Conservation (phyloP, 1,284 basidiomycete species). For the Entoloma clypeatum region DNA sequence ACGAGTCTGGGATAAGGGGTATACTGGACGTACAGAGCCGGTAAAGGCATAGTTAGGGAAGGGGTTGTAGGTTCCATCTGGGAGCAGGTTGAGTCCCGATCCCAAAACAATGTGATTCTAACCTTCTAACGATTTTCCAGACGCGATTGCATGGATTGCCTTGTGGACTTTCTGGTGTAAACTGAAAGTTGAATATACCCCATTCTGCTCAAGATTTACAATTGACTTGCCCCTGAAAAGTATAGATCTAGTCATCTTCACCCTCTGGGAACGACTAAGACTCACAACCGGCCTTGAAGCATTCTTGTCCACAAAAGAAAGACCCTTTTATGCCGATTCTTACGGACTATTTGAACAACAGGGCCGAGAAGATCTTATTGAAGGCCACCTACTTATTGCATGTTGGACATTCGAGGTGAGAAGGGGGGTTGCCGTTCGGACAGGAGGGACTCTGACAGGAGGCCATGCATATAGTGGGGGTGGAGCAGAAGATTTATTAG, state of each 20-base stretch:
- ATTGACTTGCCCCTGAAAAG: slow-evolving; percentile 21
- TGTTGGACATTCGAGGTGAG: slow-evolving; percentile 76
- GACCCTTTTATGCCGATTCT: slow-evolving; percentile 79
- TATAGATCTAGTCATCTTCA: slow-evolving; percentile 6
- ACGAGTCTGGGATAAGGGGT: slow-evolving; percentile 72
- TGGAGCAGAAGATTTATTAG: slow-evolving; percentile 1
- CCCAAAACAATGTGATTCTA: slow-evolving; percentile 16
- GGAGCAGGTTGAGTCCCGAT: not conserved
- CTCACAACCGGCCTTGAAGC: slow-evolving; percentile 82
- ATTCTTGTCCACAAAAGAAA: slow-evolving; percentile 82
- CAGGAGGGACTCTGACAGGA: slow-evolving; percentile 67
- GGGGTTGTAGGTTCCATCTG: slow-evolving; percentile 73
- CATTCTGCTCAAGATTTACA: not conserved
- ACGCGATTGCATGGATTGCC: slow-evolving; percentile 60
- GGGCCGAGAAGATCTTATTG: slow-evolving; percentile 4
- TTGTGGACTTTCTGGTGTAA: slow-evolving; percentile 74
- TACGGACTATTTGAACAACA: slow-evolving; percentile 13
- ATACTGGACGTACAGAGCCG: slow-evolving; percentile 68
- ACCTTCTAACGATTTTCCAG: slow-evolving; percentile 29
- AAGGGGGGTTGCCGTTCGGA: slow-evolving; percentile 71
- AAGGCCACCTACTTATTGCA: slow-evolving; percentile 68
- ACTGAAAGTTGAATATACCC: slow-evolving; percentile 7
- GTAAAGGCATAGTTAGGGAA: slow-evolving; percentile 67
- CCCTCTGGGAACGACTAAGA: slow-evolving; percentile 14
- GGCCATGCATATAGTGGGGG: slow-evolving; percentile 23